phyloP scores from a whole-genome alignment of 805 yeast genomes.

The Clavispora phyllophila region DNA sequence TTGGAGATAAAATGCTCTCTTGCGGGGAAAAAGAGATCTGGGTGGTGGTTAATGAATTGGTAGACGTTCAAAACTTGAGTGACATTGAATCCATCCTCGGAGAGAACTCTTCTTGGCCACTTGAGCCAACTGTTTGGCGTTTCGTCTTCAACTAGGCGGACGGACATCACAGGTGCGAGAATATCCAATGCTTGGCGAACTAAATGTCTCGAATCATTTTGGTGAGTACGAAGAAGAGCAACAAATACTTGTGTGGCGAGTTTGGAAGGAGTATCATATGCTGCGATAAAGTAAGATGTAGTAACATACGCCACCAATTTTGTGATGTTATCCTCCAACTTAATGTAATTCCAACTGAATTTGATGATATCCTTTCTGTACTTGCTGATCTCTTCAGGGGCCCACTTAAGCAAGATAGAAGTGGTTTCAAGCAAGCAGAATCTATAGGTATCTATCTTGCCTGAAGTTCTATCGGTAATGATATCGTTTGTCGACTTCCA shows the following conservation, averaged over 20 bases:
- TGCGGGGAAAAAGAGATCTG: constrained; percentile 77
- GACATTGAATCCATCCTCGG: constrained; percentile 85
- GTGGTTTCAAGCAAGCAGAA: constrained; percentile 79
- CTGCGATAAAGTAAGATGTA: constrained; percentile 78
- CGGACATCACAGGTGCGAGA: constrained; percentile 80
- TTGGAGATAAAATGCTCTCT: constrained; percentile 87
- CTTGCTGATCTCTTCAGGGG: constrained; percentile 54
- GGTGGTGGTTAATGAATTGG: constrained; percentile 81
- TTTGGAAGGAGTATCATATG: constrained; percentile 83
- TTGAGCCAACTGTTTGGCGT: constrained; percentile 73
- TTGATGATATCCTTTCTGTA: constrained; percentile 80
- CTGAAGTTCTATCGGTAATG: constrained; percentile 51
- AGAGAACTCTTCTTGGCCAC: constrained; percentile 88
- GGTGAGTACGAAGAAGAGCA: constrained; percentile 79
- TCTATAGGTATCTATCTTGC: constrained; percentile 67
- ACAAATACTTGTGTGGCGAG: constrained; percentile 90
- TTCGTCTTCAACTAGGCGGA: constrained; percentile 52
- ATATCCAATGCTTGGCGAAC: constrained; percentile 85
- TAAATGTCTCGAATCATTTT: constrained; percentile 74
- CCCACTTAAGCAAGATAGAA: constrained; percentile 65
- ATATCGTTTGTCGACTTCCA: constrained; percentile 67
- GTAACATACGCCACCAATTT: constrained; percentile 92
- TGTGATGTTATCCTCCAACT: constrained; percentile 79
- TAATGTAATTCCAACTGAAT: constrained; percentile 91
- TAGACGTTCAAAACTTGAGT: constrained; percentile 83